Percentiles rank a stretch among this genome's conserved stretches.
Evolutionary conservation across 768 basidiomycete genomes (phyloP).

Genomic region (Amanita rubescens): DNA sequence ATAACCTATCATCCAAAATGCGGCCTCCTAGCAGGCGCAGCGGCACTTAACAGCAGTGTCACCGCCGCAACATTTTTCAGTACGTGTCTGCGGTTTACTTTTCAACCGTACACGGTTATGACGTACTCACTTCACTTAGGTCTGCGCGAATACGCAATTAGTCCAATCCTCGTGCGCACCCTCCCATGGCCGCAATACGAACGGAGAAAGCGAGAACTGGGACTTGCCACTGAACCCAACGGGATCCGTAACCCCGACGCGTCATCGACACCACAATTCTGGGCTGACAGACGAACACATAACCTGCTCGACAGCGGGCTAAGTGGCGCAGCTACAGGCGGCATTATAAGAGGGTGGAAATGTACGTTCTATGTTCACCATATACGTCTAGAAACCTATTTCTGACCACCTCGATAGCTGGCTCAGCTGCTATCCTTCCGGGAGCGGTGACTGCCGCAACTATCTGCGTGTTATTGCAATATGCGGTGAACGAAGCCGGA

Average conservation of each 20-base stretch:
- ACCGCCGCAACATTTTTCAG: conserved; percentile 76
- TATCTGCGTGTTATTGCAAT: conserved; percentile 57
- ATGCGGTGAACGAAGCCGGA: conserved; percentile 60
- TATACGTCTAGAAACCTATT: not conserved
- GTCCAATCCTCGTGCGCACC: conserved; percentile 46
- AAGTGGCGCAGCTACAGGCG: conserved; percentile 66
- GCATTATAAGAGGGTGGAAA: conserved; percentile 44
- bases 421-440: conserved; percentile 45
- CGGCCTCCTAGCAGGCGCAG: conserved; percentile 43
- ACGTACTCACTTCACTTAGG: conserved; percentile 31
- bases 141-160: conserved; percentile 68
- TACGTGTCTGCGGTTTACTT: conserved; percentile 27
- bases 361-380: conserved; percentile 34
- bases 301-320: conserved; percentile 64
- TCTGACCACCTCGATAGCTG: conserved; percentile 38
- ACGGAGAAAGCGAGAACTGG: conserved; percentile 28
- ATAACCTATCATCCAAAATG: conserved; percentile 39
- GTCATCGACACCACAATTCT: conserved; percentile 24
- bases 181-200: conserved; percentile 43
- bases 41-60: conserved; percentile 66
- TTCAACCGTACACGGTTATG: not conserved
- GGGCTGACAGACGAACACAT: conserved; percentile 48
- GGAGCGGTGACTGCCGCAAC: conserved; percentile 55
- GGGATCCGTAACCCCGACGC: not conserved
- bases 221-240: too few species aligned